phyloP scores from a whole-genome alignment of 2,329 filamentous ascomycete species.

The Phoma sp. region DNA sequence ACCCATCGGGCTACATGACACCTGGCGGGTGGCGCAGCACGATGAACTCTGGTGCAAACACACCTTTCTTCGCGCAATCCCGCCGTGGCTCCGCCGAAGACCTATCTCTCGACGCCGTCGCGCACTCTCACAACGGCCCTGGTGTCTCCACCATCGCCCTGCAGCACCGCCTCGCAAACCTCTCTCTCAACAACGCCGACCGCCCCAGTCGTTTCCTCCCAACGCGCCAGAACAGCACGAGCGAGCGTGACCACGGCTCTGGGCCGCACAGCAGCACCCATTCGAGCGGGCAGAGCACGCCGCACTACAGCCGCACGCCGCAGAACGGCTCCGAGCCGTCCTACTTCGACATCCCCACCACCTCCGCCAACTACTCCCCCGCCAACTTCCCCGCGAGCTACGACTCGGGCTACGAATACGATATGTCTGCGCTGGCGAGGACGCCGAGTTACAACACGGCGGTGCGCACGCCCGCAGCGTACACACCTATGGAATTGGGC shows the following conservation, averaged over 20 bases:
- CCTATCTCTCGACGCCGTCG: constrained; percentile 61
- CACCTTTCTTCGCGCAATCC: constrained; percentile 74
- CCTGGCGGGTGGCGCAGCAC: constrained; percentile 68
- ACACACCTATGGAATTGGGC: constrained; percentile 47
- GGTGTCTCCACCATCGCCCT: constrained; percentile 65
- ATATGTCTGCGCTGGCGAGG: constrained; percentile 55
- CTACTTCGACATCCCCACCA: constrained; percentile 29
- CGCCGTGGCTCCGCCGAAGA: constrained; percentile 83
- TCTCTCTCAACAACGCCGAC: constrained; percentile 50
- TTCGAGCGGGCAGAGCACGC: constrained; percentile 46
- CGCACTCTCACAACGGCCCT: constrained; percentile 36
- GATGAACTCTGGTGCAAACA: constrained; percentile 64
- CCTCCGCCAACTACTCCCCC: not conserved
- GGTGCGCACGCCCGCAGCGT: constrained; percentile 51
- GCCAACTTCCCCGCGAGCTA: no score
- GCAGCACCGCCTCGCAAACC: constrained; percentile 69
- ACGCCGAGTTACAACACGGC: constrained; percentile 60
- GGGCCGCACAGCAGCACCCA: constrained; percentile 34
- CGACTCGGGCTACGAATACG: constrained; percentile 45
- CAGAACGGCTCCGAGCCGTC: constrained; percentile 34
- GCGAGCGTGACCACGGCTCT: constrained; percentile 8
- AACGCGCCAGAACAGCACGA: constrained; percentile 16
- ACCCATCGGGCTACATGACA: constrained; percentile 80
- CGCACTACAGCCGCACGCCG: constrained; percentile 28
- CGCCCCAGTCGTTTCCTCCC: constrained; percentile 33